These are phyloP conservation scores for Termitomyces sp. DNA, from an alignment of 768 basidiomycete genomes.

Conservation along the genomic window DNA sequence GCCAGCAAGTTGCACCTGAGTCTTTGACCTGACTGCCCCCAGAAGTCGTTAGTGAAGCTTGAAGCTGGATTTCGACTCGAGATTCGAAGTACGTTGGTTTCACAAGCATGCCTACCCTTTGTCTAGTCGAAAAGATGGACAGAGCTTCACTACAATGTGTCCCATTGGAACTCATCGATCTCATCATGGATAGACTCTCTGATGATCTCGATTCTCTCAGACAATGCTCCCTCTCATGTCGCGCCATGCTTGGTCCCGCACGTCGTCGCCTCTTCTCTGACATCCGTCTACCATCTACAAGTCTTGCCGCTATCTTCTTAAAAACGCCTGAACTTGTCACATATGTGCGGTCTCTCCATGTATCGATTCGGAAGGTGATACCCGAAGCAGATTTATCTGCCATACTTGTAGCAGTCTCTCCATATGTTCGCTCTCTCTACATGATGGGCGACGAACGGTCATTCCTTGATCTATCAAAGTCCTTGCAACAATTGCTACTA, in stretches of 20 bases:
- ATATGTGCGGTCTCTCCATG: neutral
- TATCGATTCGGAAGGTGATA: neutral
- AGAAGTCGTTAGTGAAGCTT: too few relatives aligned
- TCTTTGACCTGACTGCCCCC: too few relatives aligned
- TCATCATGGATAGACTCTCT: neutral
- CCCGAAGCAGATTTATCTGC: neutral
- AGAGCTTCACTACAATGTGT: too few relatives aligned
- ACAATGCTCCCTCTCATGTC: neutral
- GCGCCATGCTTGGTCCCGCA: neutral
- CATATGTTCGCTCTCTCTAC: neutral
- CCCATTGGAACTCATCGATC: neutral
- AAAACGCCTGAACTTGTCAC: neutral
- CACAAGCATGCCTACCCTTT: neutral
- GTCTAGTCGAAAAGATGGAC: neutral
- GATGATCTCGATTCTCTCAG: neutral
- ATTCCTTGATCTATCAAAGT: neutral
- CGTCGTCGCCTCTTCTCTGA: neutral
- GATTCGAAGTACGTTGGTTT: neutral
- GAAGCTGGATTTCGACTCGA: too few relatives aligned
- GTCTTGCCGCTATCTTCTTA: neutral
- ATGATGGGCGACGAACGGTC: neutral
- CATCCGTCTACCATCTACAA: neutral
- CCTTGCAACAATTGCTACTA: neutral
- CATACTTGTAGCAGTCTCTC: neutral
- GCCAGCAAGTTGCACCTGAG: too few relatives aligned